phyloP scores from a whole-genome alignment of 148 eudicot genomes.

The Pharnaceum exiguum region DNA sequence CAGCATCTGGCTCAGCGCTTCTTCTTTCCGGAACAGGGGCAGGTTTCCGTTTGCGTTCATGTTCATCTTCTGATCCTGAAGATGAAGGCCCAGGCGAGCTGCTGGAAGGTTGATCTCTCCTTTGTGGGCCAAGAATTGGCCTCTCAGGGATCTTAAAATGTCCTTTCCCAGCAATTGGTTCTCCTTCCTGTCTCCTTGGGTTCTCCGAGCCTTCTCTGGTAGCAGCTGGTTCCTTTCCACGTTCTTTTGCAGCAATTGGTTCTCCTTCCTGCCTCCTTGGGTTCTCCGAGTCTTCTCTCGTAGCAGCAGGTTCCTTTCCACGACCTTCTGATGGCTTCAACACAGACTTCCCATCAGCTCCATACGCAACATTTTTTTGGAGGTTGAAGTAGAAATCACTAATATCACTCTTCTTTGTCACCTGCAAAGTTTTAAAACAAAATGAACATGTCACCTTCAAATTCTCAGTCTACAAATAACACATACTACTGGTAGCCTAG shows the following conservation, averaged over 20 bases:
- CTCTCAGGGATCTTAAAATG: too few relatives aligned
- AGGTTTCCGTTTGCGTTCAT: constrained; percentile 15
- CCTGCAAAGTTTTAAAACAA: constrained; percentile 32
- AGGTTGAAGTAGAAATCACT: constrained; percentile 87
- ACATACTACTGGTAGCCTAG: too few relatives aligned
- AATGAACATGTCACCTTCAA: not conserved
- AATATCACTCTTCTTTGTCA: constrained; percentile 77
- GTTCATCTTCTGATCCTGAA: constrained; percentile 12
- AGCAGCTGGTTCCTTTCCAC: constrained; percentile 16
- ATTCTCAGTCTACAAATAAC: not conserved
- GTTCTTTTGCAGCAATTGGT: not conserved
- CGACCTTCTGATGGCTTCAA: constrained; percentile 17
- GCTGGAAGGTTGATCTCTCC: constrained; percentile 21
- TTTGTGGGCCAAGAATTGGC: too few relatives aligned
- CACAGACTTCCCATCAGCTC: constrained; percentile 41
- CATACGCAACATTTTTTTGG: constrained; percentile 71
- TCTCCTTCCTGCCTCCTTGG: not conserved
- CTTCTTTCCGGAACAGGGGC: constrained; percentile 20
- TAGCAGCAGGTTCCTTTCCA: constrained; percentile 18
- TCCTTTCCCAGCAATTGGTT: not conserved
- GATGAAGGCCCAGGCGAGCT: constrained; percentile 19
- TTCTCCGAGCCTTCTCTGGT: not conserved
- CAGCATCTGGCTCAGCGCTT: constrained; percentile 18
- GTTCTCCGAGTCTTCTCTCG: constrained; percentile 11
- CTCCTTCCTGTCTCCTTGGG: not conserved